phyloP scores from a whole-genome alignment of 495 filamentous ascomycete genomes.

The Mytilinidion resinicola region DNA sequence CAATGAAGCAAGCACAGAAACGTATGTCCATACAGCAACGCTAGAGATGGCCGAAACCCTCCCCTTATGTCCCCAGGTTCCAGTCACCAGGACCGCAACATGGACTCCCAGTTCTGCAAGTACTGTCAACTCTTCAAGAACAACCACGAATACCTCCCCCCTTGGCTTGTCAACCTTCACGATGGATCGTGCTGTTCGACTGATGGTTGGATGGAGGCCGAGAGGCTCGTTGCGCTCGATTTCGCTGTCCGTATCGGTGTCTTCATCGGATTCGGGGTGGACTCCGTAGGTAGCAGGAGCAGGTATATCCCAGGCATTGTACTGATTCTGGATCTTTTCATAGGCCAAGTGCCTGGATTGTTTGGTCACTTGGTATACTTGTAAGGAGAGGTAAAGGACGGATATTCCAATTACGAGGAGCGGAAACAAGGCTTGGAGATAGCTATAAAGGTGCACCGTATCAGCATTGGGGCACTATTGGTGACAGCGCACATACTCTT shows the following conservation, averaged over 20 bases:
- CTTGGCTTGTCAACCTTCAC: conserved; percentile 71
- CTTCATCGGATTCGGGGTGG: conserved; percentile 41
- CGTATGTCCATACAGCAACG: conserved; percentile 72
- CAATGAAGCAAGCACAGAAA: conserved; percentile 64
- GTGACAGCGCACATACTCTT: conserved; percentile 57
- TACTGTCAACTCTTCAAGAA: conserved; percentile 68
- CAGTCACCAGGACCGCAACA: conserved; percentile 50
- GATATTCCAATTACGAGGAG: conserved; percentile 65
- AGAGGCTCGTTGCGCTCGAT: conserved; percentile 37
- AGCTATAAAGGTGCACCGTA: conserved; percentile 47
- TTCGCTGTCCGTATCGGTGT: conserved; percentile 43
- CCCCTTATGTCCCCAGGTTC: conserved; percentile 50
- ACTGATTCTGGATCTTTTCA: not conserved
- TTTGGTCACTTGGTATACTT: conserved; percentile 44
- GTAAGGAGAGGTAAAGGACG: conserved; percentile 54
- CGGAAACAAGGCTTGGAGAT: conserved; percentile 78
- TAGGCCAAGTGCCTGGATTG: conserved; percentile 37
- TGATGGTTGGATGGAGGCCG: conserved; percentile 57
- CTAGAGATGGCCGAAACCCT: conserved; percentile 57
- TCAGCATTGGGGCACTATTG: not conserved
- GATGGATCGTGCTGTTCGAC: conserved; percentile 53
- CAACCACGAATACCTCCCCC: conserved; percentile 61
- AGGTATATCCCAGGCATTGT: conserved; percentile 11
- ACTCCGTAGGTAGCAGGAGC: conserved; percentile 37
- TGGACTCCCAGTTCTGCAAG: conserved; percentile 64